phyloP scores from a whole-genome alignment of 345 rosid genomes.

The Chamaenerion angustifolium region DNA sequence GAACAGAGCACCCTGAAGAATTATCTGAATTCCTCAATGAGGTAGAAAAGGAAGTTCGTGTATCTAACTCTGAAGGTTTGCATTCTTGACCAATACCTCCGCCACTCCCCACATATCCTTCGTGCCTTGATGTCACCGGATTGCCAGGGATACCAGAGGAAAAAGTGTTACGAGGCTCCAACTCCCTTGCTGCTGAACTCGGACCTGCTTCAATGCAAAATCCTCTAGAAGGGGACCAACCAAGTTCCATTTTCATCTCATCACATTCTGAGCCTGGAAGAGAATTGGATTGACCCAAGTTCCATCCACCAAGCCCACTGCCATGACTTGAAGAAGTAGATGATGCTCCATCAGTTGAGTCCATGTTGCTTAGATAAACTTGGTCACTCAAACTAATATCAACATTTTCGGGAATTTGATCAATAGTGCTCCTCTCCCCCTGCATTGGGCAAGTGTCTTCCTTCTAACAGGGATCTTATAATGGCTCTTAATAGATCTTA shows the following conservation, averaged over 20 bases:
- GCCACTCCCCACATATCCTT: too few species aligned
- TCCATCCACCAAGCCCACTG: slow-evolving; percentile 41
- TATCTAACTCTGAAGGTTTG: slow-evolving; percentile 14
- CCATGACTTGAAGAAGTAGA: slow-evolving; percentile 29
- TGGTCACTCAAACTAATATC: slow-evolving; percentile 37
- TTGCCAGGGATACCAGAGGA: slow-evolving; percentile 15
- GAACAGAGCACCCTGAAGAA: slow-evolving; percentile 48
- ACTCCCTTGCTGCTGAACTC: slow-evolving; percentile 38
- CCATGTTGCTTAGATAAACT: slow-evolving; percentile 20
- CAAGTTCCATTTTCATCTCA: slow-evolving; percentile 36
- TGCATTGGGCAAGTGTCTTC: slow-evolving; percentile 33
- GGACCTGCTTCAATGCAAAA: slow-evolving; percentile 20
- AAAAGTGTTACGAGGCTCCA: slow-evolving; percentile 18
- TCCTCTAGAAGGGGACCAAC: slow-evolving; percentile 26
- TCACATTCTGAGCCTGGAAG: slow-evolving; percentile 17
- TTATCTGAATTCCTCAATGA: slow-evolving; percentile 27
- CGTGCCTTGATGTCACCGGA: too few species aligned
- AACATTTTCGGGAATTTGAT: slow-evolving; percentile 39
- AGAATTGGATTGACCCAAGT: slow-evolving; percentile 26
- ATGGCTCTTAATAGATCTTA: background rate
- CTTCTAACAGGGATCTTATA: slow-evolving; percentile 4
- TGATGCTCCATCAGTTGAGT: slow-evolving; percentile 21
- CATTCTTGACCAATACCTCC: too few species aligned
- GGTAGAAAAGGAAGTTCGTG: slow-evolving; percentile 11
- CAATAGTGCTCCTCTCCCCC: slow-evolving; percentile 34